Evolutionary conservation across 768 basidiomycete species (phyloP).

Genomic region (Naganishia kalamii): DNA sequence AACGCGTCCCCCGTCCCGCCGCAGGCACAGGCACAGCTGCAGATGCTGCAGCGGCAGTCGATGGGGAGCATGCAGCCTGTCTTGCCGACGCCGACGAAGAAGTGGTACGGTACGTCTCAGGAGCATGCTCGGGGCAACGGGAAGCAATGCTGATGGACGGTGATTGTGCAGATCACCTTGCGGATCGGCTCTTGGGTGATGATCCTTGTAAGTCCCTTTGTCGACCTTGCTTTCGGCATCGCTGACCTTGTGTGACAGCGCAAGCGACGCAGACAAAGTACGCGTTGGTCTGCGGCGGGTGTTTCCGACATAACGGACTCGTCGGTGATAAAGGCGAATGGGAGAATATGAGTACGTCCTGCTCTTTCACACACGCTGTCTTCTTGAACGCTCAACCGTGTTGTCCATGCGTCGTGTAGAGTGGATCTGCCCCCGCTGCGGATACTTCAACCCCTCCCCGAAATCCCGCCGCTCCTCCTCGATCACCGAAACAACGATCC

Average conservation of each 20-base stretch:
- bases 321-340: slow-evolving; percentile 43
- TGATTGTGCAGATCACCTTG: slow-evolving; percentile 33
- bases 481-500: neutral
- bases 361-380: neutral
- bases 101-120: slow-evolving; percentile 37
- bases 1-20: slow-evolving; percentile 24
- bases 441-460: slow-evolving; percentile 6
- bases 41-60: slow-evolving; percentile 30
- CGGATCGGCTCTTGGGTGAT: slow-evolving; percentile 25
- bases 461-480: neutral
- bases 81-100: slow-evolving; percentile 43
- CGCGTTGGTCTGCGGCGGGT: slow-evolving; percentile 44
- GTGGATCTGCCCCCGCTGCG: slow-evolving; percentile 9
- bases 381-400: neutral
- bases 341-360: slow-evolving; percentile 44
- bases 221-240: neutral
- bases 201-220: slow-evolving; percentile 39
- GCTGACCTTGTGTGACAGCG: slow-evolving; percentile 24
- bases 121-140: neutral
- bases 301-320: slow-evolving; percentile 46
- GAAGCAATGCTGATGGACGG: slow-evolving; percentile 7
- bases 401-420: neutral
- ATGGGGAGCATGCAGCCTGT: slow-evolving; percentile 36
- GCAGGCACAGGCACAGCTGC: slow-evolving; percentile 33
- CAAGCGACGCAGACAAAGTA: slow-evolving; percentile 42